phyloP scores from a whole-genome alignment of 371 early-diverging fungal genomes.

The Rhizomucor pusillus region DNA sequence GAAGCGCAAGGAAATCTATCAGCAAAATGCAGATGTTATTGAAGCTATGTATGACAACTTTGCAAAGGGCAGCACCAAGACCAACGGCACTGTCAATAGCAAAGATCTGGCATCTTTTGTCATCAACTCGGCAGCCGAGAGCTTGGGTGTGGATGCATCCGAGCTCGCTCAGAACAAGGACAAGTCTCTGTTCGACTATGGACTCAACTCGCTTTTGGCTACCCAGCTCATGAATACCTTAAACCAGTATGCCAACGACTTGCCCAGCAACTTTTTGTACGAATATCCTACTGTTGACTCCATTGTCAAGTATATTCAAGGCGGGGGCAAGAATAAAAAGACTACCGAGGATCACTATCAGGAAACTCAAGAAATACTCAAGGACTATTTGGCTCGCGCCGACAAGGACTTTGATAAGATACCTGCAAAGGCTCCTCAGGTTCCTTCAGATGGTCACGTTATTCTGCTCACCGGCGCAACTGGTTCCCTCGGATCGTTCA shows the following conservation, averaged over 20 bases:
- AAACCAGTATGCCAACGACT: constrained; percentile 11
- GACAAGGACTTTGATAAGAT: constrained; percentile 20
- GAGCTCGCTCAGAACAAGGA: not conserved
- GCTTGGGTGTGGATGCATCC: not conserved
- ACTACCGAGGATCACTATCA: constrained; percentile 9
- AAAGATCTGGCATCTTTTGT: constrained; percentile 1
- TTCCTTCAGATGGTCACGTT: constrained; percentile 10
- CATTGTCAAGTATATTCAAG: constrained; percentile 8
- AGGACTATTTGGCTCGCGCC: constrained; percentile 16
- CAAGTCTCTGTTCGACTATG: constrained; percentile 16
- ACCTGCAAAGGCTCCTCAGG: constrained; percentile 3
- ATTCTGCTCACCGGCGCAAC: constrained; percentile 42
- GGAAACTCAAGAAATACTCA: constrained; percentile 7
- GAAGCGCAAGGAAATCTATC: constrained; percentile 17
- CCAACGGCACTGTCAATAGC: not conserved
- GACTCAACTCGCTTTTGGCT: constrained; percentile 13
- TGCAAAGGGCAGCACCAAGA: constrained; percentile 2
- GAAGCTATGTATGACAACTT: constrained; percentile 29
- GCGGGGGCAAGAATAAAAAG: not conserved
- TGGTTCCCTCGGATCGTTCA: constrained; percentile 37
- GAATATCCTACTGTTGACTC: constrained; percentile 21
- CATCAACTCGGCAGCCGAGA: constrained; percentile 3
- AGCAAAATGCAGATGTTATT: constrained; percentile 16
- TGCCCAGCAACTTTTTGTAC: constrained; percentile 34
- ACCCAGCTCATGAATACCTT: constrained; percentile 16